Conservation (phyloP, 495 filamentous ascomycete species). For the Aspergillus heteromorphus region DNA sequence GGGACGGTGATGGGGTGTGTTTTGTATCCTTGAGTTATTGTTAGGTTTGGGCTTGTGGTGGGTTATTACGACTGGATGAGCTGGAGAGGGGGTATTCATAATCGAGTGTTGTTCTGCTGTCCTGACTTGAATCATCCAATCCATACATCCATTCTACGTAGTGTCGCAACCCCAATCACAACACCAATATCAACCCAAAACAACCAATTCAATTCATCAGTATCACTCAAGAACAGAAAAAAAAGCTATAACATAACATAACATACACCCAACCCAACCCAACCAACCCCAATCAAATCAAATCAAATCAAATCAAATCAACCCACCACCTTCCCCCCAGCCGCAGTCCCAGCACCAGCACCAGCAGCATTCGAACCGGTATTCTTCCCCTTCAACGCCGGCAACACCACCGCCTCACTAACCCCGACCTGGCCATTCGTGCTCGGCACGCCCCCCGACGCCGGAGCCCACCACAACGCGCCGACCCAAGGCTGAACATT, state of each 20-base stretch:
- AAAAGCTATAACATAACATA: too few relatives aligned
- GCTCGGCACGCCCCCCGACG: constrained; percentile 48
- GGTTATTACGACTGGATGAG: too few relatives aligned
- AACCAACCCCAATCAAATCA: neutral
- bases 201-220: neutral
- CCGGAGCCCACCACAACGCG: constrained; percentile 67
- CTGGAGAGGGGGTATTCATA: too few relatives aligned
- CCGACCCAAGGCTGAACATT: constrained; percentile 99
- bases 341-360: neutral
- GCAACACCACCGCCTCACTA: constrained; percentile 68
- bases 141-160: neutral
- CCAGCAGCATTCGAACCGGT: too few relatives aligned
- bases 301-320: neutral
- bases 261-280: constrained; percentile 10
- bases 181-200: neutral
- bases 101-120: neutral
- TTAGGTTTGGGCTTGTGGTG: too few relatives aligned
- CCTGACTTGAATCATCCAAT: neutral
- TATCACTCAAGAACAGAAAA: neutral
- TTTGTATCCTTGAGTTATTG: too few relatives aligned
- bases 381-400: constrained; percentile 54
- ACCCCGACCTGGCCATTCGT: constrained; percentile 59
- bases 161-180: neutral
- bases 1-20: too few relatives aligned
- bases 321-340: neutral